Conservation (phyloP, 108 stramenopile species). For the Cyclotella cryptica region DNA sequence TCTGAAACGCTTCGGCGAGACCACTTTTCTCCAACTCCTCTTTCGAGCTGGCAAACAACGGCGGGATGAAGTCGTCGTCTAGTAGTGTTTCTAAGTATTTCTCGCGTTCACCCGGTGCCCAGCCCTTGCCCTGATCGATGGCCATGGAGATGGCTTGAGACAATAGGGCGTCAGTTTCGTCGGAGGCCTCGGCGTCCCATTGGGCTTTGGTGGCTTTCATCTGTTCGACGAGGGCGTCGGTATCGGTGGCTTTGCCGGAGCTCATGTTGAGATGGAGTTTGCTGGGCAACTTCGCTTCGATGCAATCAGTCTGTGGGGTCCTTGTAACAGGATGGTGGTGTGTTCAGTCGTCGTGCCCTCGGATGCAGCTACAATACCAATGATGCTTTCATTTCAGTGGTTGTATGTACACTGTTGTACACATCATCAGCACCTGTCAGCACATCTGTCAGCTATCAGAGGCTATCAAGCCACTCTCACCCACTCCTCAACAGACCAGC, state of each 20-base stretch:
- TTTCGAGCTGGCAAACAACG: slow-evolving; percentile 72
- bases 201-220: slow-evolving; percentile 68
- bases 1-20: slow-evolving; percentile 81
- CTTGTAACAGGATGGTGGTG: too few relatives aligned
- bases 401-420: too few relatives aligned
- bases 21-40: slow-evolving; percentile 83
- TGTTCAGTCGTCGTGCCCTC: too few relatives aligned
- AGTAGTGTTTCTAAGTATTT: slow-evolving; percentile 80
- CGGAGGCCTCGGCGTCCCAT: slow-evolving; percentile 69
- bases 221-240: slow-evolving; percentile 51
- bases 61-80: slow-evolving; percentile 90
- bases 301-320: too few relatives aligned
- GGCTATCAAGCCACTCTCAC: too few relatives aligned
- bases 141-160: slow-evolving; percentile 88
- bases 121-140: slow-evolving; percentile 85
- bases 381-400: too few relatives aligned
- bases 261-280: slow-evolving; percentile 11
- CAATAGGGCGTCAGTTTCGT: slow-evolving; percentile 72
- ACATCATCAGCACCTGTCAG: too few relatives aligned
- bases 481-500: too few relatives aligned
- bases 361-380: too few relatives aligned
- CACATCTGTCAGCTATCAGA: too few relatives aligned
- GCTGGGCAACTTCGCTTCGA: too few relatives aligned
- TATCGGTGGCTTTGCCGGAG: slow-evolving; percentile 1
- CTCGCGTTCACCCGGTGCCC: slow-evolving; percentile 86